phyloP scores from a whole-genome alignment of 768 basidiomycete species.

The Boletus edulis region DNA sequence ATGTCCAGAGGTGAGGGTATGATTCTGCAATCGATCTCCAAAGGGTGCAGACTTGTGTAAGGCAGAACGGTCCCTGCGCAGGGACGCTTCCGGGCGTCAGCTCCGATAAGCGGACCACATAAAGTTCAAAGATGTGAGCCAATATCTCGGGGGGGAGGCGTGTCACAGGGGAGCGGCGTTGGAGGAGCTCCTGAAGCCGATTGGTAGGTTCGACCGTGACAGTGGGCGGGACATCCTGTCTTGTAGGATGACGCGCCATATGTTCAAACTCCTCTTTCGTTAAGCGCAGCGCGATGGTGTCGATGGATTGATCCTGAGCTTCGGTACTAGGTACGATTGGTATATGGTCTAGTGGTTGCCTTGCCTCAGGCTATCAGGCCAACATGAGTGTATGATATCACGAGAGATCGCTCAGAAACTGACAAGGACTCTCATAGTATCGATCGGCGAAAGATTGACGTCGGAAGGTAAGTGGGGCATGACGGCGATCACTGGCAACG shows the following conservation, averaged over 20 bases:
- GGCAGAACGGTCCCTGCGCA: constrained; percentile 3
- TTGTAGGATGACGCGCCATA: background rate
- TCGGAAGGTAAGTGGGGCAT: background rate
- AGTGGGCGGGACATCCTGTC: background rate
- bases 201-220: background rate
- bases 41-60: constrained; percentile 17
- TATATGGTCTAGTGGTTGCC: background rate
- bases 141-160: constrained; percentile 36
- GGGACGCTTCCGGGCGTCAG: background rate
- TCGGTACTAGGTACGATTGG: background rate
- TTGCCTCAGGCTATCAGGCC: background rate
- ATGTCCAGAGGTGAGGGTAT: constrained; percentile 22
- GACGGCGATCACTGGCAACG: background rate
- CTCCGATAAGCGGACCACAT: background rate
- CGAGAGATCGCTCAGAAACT: background rate
- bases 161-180: constrained; percentile 1
- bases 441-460: background rate
- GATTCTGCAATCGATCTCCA: constrained; percentile 17
- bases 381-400: background rate
- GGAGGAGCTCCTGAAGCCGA: background rate
- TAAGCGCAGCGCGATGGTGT: background rate
- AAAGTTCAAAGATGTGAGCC: constrained; percentile 10
- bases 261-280: background rate
- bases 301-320: background rate
- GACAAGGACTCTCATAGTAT: background rate